Evolutionary conservation across 257 asterid genomes (phyloP), one percentile per base, ranked within the genome.

Genomic region (Primulina eburnea): DNA sequence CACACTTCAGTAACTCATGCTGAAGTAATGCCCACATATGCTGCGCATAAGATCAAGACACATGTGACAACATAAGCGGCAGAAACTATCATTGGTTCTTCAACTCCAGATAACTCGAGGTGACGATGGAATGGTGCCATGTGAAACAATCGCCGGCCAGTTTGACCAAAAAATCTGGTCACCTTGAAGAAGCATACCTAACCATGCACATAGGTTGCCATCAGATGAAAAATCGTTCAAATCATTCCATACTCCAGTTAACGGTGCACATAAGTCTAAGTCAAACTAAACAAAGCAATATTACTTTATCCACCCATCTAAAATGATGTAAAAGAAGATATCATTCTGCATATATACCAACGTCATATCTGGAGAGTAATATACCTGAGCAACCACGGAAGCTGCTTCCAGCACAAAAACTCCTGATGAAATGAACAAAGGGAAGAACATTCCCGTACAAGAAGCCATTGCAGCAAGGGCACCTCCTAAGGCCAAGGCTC

Each of bases 391-490:
- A 67, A 86, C 69, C 65, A 90, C 87, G 34, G 92, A 84, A 35
- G 85, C 61, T 64, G 85, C 78, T 76, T 88, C 93, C 55, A 87
- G 64, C 73, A 90, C 70, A 71, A 80, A 84, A 59, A 92, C 69
- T 72, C 97, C 97, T 16, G 97, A 88, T 29, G 89, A 85, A 82
- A 92, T 81, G 69, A 88, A 82, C 82, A 92, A 77, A 2, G 98
- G 98, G 72, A 92, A 84, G 76, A 88, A 92, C 98, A 90, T 88
- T 75, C 97, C 98, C 3, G 98, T 81, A 79, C 92, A 86, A 73
- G 96, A 88, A 77, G 98, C 98, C 96, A 92, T 92, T 65, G 96
- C 88, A 72, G 98, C 97, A 73, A 92, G 91, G 64, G 97, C 98
- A 50, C 96, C 96, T 7, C 95, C 98, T 69, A 90, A 68, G 81